These are phyloP conservation scores for Trichosporon faecale DNA, from an alignment of 1,284 basidiomycete species.

Conservation along the genomic window DNA sequence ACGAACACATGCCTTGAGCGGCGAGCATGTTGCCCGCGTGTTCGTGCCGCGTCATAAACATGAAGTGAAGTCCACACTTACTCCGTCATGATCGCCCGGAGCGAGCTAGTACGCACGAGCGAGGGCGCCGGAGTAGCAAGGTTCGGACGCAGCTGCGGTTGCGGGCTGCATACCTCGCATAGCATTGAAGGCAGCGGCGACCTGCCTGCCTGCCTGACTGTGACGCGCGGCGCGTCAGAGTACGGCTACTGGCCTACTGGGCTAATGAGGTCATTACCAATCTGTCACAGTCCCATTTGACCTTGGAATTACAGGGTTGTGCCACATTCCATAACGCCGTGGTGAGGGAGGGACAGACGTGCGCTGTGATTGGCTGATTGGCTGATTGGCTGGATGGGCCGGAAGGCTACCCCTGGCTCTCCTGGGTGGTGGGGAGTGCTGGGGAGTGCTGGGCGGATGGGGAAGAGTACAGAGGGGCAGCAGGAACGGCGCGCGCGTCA, in stretches of 20 bases:
- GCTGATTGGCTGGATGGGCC: too few relatives aligned
- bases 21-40: too few relatives aligned
- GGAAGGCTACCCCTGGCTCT: background rate
- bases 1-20: too few relatives aligned
- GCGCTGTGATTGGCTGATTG: background rate
- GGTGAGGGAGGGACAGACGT: background rate
- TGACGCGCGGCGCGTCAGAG: too few relatives aligned
- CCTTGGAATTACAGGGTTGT: background rate
- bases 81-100: too few relatives aligned
- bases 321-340: background rate
- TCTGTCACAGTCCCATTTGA: background rate
- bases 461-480: background rate
- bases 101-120: too few relatives aligned
- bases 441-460: background rate
- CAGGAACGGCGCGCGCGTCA: background rate
- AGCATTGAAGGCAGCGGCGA: background rate
- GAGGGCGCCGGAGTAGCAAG: background rate
- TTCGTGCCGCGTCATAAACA: too few relatives aligned
- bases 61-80: too few relatives aligned
- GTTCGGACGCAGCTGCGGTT: background rate
- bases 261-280: slow-evolving; percentile 1
- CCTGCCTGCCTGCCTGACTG: too few relatives aligned
- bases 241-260: background rate
- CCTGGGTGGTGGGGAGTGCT: too few relatives aligned
- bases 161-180: background rate